A percentile compares a stretch with the other conserved stretches of the same genome.
phyloP scores from a whole-genome alignment of 2,329 filamentous ascomycete genomes.

The Fusarium sp. region DNA sequence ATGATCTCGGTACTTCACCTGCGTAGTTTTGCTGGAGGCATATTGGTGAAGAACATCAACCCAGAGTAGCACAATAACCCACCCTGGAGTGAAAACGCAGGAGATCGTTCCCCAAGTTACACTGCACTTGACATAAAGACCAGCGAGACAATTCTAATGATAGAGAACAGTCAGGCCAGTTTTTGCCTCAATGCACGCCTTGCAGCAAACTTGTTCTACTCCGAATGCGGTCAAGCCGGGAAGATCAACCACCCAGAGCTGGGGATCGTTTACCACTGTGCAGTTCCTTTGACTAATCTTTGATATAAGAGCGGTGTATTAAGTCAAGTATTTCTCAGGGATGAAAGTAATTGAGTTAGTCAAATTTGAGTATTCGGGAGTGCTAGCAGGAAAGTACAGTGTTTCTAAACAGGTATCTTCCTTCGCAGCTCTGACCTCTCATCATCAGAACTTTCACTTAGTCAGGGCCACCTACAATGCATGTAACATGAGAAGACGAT shows the following conservation, averaged over 20 bases:
- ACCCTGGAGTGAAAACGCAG: slow-evolving; percentile 14
- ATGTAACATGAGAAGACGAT: no score
- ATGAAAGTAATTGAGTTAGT: no score
- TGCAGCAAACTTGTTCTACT: slow-evolving; percentile 26
- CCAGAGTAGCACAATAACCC: slow-evolving; percentile 8
- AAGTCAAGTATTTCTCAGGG: no score
- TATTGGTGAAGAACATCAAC: neutral
- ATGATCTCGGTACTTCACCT: no score
- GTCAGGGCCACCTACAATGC: no score
- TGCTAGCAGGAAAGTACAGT: no score
- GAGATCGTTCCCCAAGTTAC: slow-evolving; percentile 19
- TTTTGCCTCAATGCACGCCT: slow-evolving; percentile 16
- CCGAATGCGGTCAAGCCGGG: slow-evolving; percentile 16
- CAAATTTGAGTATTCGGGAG: no score
- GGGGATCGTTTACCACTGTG: neutral
- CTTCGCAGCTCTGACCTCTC: no score
- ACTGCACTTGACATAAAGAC: slow-evolving; percentile 20
- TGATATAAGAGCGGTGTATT: neutral
- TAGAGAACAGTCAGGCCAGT: slow-evolving; percentile 10
- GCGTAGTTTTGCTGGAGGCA: no score
- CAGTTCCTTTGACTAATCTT: neutral
- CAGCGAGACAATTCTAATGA: slow-evolving; percentile 18
- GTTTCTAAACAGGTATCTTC: no score
- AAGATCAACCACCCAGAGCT: neutral
- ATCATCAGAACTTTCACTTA: no score